Conservation (phyloP, 2,329 filamentous ascomycete species). For the Alternaria rosae region DNA sequence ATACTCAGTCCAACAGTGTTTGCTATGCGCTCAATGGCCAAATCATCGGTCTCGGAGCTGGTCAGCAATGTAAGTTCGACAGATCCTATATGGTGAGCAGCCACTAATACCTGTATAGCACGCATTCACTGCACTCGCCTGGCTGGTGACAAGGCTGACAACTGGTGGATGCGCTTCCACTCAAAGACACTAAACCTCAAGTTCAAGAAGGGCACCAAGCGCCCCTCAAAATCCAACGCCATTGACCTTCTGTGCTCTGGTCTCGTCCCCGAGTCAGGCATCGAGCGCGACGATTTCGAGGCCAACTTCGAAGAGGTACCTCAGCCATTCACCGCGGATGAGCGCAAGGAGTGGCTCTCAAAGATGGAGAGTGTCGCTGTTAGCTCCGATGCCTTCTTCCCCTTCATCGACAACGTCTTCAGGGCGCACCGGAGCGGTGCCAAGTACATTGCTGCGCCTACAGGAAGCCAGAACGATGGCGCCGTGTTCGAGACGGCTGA, state of each 20-base stretch:
- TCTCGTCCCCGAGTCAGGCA: conserved; percentile 80
- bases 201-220: conserved; percentile 98
- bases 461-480: conserved; percentile 84
- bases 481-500: conserved; percentile 88
- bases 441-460: conserved; percentile 95
- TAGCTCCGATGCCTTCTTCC: conserved; percentile 97
- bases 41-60: conserved; percentile 90
- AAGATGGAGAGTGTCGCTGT: conserved; percentile 84
- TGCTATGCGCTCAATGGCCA: conserved; percentile 96
- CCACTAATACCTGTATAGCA: conserved; percentile 47
- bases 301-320: conserved; percentile 90
- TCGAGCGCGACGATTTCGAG: conserved; percentile 88
- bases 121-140: conserved; percentile 98
- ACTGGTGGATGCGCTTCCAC: conserved; percentile 99
- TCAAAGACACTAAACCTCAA: conserved; percentile 84
- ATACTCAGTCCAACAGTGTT: conserved; percentile 97
- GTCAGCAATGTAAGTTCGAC: conserved; percentile 74
- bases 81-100: neutral
- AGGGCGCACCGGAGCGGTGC: conserved; percentile 85
- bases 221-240: conserved; percentile 96
- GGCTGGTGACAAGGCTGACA: conserved; percentile 97
- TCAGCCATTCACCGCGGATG: conserved; percentile 78
- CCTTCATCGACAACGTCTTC: conserved; percentile 98
- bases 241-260: conserved; percentile 95
- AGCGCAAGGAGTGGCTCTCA: conserved; percentile 84